Evolutionary conservation across 768 basidiomycete genomes (phyloP).

Genomic region (Lactifluus echinatus): DNA sequence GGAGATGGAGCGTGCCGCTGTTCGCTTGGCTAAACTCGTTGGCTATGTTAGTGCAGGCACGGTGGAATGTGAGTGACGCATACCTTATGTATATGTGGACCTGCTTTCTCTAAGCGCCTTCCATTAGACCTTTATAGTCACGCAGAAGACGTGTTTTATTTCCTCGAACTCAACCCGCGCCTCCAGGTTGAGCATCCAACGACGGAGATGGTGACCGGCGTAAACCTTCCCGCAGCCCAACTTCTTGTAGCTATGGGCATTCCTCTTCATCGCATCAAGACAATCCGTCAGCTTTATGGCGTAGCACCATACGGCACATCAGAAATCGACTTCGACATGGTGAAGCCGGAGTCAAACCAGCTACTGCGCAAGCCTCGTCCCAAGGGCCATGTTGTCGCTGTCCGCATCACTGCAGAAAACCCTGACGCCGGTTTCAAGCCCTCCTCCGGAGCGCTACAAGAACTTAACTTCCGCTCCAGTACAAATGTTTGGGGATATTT

Average conservation of each 20-base stretch:
- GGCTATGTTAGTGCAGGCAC: slow-evolving; percentile 99
- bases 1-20: slow-evolving; percentile 98
- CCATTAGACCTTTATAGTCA: slow-evolving; percentile 85
- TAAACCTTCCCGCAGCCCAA: slow-evolving; percentile 95
- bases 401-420: slow-evolving; percentile 98
- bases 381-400: slow-evolving; percentile 97
- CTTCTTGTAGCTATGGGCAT: slow-evolving; percentile 98
- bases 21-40: slow-evolving; percentile 95
- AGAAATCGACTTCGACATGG: slow-evolving; percentile 96
- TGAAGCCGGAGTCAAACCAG: slow-evolving; percentile 76
- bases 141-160: slow-evolving; percentile 89
- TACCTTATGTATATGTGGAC: slow-evolving; percentile 4
- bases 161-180: slow-evolving; percentile 98
- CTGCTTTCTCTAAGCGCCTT: slow-evolving; percentile 5
- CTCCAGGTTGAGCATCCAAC: slow-evolving; percentile 99
- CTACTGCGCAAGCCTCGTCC: slow-evolving; percentile 92
- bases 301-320: slow-evolving; percentile 82
- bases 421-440: slow-evolving; percentile 99
- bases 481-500: slow-evolving; percentile 99
- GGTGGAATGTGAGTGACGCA: slow-evolving; percentile 69
- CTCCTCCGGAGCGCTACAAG: slow-evolving; percentile 92
- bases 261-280: slow-evolving; percentile 88
- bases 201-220: slow-evolving; percentile 99
- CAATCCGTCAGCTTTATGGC: slow-evolving; percentile 93
- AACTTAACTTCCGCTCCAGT: slow-evolving; percentile 98